Evolutionary conservation across 169 alveolate species (phyloP), one percentile per base, ranked within the genome.

Genomic region (Babesia gibsoni): DNA sequence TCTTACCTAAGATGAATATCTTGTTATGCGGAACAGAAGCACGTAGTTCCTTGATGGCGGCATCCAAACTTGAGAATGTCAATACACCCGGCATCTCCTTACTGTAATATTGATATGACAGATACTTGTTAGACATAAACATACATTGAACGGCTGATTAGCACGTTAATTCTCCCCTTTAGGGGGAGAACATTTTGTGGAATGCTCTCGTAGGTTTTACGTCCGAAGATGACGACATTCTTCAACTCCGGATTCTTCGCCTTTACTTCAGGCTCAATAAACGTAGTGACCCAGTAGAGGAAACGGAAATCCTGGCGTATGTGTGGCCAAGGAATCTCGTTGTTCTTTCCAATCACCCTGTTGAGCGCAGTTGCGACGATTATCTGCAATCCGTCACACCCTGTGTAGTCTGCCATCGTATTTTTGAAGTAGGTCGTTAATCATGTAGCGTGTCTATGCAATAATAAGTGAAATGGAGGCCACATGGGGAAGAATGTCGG

Each of bases 201-300:
- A 25, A 95, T 70, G 37, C 96, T 89, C 41, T 93, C 97, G 96
- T 98, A 97, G 27, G 98, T 96, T 50, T 89, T 94, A 65, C 98
- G 91, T 0, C 99, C 99, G 98, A 96, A 94, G 29, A 96, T 89
- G 30, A 96, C 94, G 23, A 96, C 96, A 73, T 95, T 95, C 75
- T 77, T 84, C 35, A 84, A 23, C 7, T 29, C 35, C 35, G 73
- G 66, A 43, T 68, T 18, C 46, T 30, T 7, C 52, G 56, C 52
- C 35, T 50, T 35, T 52, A 39, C 48, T 41, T 22, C 67, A 6
- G 81, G 84, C 43, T 29, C 77, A 29, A 58, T 67, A 23, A 43
- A 42, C 7, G 89, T 73, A 0, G 98, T 94, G 18, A 92, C 87
- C 23, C 84, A 56, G 33, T 68, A 78, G 69, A 96, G 91, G 61